phyloP scores from a whole-genome alignment of 176 grass and related monocot species.

The Musa beccarii region DNA sequence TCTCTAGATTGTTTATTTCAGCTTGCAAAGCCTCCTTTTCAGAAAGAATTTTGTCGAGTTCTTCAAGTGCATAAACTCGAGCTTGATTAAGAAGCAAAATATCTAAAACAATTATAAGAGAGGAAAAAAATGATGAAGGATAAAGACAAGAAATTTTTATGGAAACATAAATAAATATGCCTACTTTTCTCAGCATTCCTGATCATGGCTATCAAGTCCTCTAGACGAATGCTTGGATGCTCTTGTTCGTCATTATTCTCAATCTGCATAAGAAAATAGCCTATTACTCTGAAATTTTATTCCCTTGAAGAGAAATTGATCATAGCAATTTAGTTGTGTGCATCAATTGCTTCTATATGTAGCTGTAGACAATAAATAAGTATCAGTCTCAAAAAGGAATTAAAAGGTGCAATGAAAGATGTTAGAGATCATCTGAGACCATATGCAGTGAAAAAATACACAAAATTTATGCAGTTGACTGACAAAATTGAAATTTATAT shows the following conservation, averaged over 20 bases:
- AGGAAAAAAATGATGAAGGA: slow-evolving; percentile 14
- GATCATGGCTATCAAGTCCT: slow-evolving; percentile 75
- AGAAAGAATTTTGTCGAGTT: slow-evolving; percentile 66
- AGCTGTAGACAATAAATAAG: too few relatives aligned
- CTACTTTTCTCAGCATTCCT: slow-evolving; percentile 68
- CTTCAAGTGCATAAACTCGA: slow-evolving; percentile 54
- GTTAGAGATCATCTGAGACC: too few relatives aligned
- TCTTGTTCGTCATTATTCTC: slow-evolving; percentile 33
- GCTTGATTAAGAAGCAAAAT: slow-evolving; percentile 93
- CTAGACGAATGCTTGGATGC: slow-evolving; percentile 32
- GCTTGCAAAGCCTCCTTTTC: slow-evolving; percentile 71
- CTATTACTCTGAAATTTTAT: too few relatives aligned
- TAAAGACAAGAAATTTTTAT: slow-evolving; percentile 6
- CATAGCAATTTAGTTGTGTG: not conserved
- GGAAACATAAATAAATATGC: slow-evolving; percentile 14
- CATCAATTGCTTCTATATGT: too few relatives aligned
- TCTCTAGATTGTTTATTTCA: slow-evolving; percentile 59
- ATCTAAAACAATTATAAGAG: slow-evolving; percentile 34
- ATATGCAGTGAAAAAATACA: too few relatives aligned
- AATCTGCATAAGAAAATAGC: slow-evolving; percentile 20
- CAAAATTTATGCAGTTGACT: too few relatives aligned
- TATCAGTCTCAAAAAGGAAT: too few relatives aligned
- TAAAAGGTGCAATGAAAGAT: too few relatives aligned
- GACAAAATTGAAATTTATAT: too few relatives aligned
- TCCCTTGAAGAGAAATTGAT: not conserved